Conservation (phyloP, 2,329 filamentous ascomycete genomes). For the Talaromyces sp. region DNA sequence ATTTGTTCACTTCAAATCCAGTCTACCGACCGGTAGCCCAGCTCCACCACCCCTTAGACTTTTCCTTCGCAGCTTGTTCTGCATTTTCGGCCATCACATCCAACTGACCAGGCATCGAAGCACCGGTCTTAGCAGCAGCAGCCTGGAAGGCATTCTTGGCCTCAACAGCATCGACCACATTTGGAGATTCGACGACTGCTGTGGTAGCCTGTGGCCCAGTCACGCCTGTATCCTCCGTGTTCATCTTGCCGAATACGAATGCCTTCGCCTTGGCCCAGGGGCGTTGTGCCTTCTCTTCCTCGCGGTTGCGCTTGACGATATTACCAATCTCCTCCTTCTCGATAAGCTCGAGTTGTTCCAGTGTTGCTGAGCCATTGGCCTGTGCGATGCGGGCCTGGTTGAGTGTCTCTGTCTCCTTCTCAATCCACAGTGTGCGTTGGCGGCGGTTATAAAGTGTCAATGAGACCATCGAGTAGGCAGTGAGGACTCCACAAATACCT, state of each 20-base stretch:
- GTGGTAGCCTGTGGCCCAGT: slow-evolving; percentile 10
- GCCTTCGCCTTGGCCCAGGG: slow-evolving; percentile 43
- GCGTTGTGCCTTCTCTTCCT: slow-evolving; percentile 42
- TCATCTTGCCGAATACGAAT: slow-evolving; percentile 44
- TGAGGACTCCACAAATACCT: slow-evolving; percentile 64
- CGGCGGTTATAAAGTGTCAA: slow-evolving; percentile 69
- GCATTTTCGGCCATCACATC: slow-evolving; percentile 40
- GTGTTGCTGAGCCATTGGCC: slow-evolving; percentile 41
- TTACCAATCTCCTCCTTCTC: slow-evolving; percentile 49
- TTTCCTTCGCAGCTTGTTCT: slow-evolving; percentile 39
- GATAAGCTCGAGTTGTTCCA: slow-evolving; percentile 47
- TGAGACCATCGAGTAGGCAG: slow-evolving; percentile 66
- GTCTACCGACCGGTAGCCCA: slow-evolving; percentile 43
- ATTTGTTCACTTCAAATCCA: background rate
- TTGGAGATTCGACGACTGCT: slow-evolving; percentile 16
- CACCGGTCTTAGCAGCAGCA: slow-evolving; percentile 25
- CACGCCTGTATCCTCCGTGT: slow-evolving; percentile 33
- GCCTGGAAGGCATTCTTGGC: slow-evolving; percentile 39
- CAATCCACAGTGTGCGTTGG: slow-evolving; percentile 64
- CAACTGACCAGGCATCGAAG: slow-evolving; percentile 31
- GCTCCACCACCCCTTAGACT: slow-evolving; percentile 42
- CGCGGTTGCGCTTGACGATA: slow-evolving; percentile 43
- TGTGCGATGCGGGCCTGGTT: slow-evolving; percentile 47
- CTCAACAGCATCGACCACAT: slow-evolving; percentile 39
- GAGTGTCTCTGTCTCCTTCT: slow-evolving; percentile 49